A percentile compares a stretch with the other conserved stretches of the same genome.
phyloP scores from a whole-genome alignment of 2,329 filamentous ascomycete genomes.

The Cladosporium sp. region DNA sequence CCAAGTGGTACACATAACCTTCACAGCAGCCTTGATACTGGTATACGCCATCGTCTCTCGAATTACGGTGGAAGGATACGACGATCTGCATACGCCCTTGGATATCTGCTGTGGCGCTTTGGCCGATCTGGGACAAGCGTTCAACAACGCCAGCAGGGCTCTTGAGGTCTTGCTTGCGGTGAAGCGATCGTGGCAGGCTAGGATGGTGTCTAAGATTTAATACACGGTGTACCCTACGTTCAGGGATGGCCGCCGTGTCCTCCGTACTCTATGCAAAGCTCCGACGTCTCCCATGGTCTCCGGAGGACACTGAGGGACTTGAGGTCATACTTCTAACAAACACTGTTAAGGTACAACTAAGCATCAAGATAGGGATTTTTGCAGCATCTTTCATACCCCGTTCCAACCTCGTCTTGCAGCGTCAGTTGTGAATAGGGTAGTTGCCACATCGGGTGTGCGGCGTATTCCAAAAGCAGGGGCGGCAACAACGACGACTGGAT shows the following conservation, averaged over 20 bases:
- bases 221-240: neutral
- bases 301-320: too few species aligned
- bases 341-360: too few species aligned
- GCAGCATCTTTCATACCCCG: too few species aligned
- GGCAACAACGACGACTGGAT: too few species aligned
- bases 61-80: neutral
- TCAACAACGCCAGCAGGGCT: neutral
- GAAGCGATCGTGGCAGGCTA: neutral
- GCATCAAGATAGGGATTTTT: too few species aligned
- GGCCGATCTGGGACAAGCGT: neutral
- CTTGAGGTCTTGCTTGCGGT: slow-evolving; percentile 2
- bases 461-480: too few species aligned
- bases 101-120: neutral
- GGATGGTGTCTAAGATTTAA: neutral
- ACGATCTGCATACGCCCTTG: neutral
- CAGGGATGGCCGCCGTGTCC: neutral
- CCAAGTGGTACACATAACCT: neutral
- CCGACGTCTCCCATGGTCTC: too few species aligned
- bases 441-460: too few species aligned
- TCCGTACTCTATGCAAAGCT: neutral
- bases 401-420: too few species aligned
- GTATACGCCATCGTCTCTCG: neutral
- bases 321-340: too few species aligned
- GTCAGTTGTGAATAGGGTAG: too few species aligned
- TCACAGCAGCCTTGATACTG: neutral